phyloP scores from a whole-genome alignment of 352 stramenopile genomes.

The Phytophthora agathidicida region DNA sequence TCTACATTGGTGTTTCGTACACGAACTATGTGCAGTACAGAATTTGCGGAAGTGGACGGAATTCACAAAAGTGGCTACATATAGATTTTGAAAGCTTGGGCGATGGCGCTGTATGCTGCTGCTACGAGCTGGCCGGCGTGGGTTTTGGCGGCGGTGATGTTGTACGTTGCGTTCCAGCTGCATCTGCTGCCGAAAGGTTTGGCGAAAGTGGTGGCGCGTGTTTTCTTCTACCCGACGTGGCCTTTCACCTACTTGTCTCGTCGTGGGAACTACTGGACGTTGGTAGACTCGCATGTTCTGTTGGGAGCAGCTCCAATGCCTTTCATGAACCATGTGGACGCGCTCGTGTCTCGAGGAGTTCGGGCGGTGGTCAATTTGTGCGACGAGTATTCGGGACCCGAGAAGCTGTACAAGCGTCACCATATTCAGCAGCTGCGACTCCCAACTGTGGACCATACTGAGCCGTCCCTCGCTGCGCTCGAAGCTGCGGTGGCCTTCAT shows the following conservation, averaged over 20 bases:
- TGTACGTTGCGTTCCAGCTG: slow-evolving; percentile 91
- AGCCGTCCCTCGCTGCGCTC: slow-evolving; percentile 75
- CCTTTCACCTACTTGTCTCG: slow-evolving; percentile 91
- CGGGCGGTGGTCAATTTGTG: slow-evolving; percentile 96
- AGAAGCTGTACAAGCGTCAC: slow-evolving; percentile 85
- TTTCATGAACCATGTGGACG: slow-evolving; percentile 87
- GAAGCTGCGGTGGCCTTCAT: slow-evolving; percentile 90
- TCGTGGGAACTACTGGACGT: slow-evolving; percentile 90
- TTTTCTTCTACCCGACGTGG: slow-evolving; percentile 94
- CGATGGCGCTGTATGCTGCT: slow-evolving; percentile 14
- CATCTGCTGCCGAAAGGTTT: slow-evolving; percentile 85
- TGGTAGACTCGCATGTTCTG: slow-evolving; percentile 92
- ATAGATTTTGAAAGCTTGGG: not conserved
- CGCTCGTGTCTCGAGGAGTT: slow-evolving; percentile 80
- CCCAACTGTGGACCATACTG: slow-evolving; percentile 91
- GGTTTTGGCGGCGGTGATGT: slow-evolving; percentile 7
- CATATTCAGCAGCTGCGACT: slow-evolving; percentile 91
- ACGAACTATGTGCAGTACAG: no score
- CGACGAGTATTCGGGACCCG: slow-evolving; percentile 94
- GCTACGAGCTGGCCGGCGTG: slow-evolving; percentile 36
- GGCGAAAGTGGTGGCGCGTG: slow-evolving; percentile 74
- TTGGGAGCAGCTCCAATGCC: slow-evolving; percentile 92
- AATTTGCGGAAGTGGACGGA: no score
- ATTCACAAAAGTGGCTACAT: no score
- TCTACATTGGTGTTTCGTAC: no score